phyloP scores from a whole-genome alignment of 2,329 filamentous ascomycete species.

The Phyllosticta paracitricarpa region DNA sequence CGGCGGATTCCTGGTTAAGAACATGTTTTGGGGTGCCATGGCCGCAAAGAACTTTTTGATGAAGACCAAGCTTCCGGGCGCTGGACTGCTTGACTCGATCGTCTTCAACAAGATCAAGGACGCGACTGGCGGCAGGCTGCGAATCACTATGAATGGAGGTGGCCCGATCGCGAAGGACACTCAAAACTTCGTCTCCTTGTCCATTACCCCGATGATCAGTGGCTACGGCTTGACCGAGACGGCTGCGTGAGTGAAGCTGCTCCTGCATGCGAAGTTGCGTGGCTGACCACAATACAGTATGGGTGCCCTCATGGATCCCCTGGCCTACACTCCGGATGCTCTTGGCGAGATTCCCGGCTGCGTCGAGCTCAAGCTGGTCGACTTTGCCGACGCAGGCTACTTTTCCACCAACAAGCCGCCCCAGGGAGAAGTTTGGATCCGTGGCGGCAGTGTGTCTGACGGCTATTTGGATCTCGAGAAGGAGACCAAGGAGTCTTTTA shows the following conservation, averaged over 20 bases:
- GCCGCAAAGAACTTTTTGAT: slow-evolving; percentile 53
- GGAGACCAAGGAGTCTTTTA: slow-evolving; percentile 69
- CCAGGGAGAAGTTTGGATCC: slow-evolving; percentile 88
- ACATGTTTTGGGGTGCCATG: slow-evolving; percentile 66
- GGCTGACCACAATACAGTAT: slow-evolving; percentile 35
- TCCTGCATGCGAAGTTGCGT: not conserved
- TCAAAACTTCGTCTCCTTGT: slow-evolving; percentile 80
- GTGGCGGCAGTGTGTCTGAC: slow-evolving; percentile 62
- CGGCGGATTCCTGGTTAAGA: slow-evolving; percentile 58
- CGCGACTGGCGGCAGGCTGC: slow-evolving; percentile 76
- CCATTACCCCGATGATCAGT: slow-evolving; percentile 85
- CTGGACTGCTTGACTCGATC: slow-evolving; percentile 63
- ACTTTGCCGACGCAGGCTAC: slow-evolving; percentile 84
- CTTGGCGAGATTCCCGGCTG: slow-evolving; percentile 70
- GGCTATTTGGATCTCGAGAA: slow-evolving; percentile 80
- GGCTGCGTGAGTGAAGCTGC: slow-evolving; percentile 40
- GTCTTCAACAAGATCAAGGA: slow-evolving; percentile 90
- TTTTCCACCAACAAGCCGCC: slow-evolving; percentile 62
- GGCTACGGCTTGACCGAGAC: slow-evolving; percentile 96
- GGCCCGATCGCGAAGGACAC: slow-evolving; percentile 84
- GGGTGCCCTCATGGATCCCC: slow-evolving; percentile 70
- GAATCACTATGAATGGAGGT: slow-evolving; percentile 89
- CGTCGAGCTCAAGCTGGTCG: slow-evolving; percentile 84
- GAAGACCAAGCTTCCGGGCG: slow-evolving; percentile 51
- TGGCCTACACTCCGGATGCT: slow-evolving; percentile 69